Base-by-base conservation (phyloP, 2,329 filamentous ascomycete genomes). In the Elsinoe arachidis region DNA sequence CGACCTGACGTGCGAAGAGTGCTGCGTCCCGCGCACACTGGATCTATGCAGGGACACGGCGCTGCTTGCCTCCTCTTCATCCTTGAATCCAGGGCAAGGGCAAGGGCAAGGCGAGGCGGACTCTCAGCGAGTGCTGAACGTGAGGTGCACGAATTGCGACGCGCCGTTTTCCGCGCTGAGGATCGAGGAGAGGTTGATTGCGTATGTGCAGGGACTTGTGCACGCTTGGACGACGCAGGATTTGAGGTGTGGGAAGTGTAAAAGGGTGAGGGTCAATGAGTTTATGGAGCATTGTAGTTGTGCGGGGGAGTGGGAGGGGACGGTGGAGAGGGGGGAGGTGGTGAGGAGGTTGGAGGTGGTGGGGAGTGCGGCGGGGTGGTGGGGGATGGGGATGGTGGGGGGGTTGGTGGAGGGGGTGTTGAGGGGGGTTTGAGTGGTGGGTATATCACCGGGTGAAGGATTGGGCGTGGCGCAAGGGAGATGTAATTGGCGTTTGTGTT, bases 201-300 rank as follows among this genome's bases (percentile, higher is more conserved):
- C 79, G 0, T 80, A 87, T 57, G 85, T 96, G 15, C 85, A 96
- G 70, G 82, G 81, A 19, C 74, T 86, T 68, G 77, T 89, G 6
- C 80, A 89, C 23, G 83, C 87, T 65, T 99, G 95, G 91, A 80
- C 84, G 61, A 88, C 86, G 34, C 92, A 97, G 74, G 93, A 99
- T 70, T 73, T 97, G 58, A 90, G 90, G 72, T 99, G 93, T 69
- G 82, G 80, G 33, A 89, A 89, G 64, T 85, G 82, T 65, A 71
- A 70, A 41, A 66, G 74, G 3, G 72, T 96, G 38, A 78, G 90
- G 67, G 79, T 88, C 39, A 97, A 96, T 69, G 92, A 96, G 67
- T 95, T 97, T 65, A 90, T 93, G 84, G 92, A 96, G 70, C 91
- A 97, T 72, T 99, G 95, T 72, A 87, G 85, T 10, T 99, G 93